Evolutionary conservation across 495 filamentous ascomycete species (phyloP).

Genomic region (Bombardia bombarda): DNA sequence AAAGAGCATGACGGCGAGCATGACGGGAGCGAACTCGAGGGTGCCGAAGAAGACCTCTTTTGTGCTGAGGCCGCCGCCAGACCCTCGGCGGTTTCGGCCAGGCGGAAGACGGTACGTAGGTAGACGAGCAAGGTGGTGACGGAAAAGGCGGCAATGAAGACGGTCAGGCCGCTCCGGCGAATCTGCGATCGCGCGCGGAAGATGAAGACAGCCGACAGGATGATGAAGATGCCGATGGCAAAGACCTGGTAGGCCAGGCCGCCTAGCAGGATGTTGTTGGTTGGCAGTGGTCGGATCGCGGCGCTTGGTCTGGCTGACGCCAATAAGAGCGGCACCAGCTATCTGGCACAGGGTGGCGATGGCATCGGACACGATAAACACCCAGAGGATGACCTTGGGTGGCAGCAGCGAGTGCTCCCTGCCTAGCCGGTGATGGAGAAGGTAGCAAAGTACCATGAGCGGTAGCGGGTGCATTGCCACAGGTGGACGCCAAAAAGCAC

Average conservation of each 20-base stretch:
- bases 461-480: slow-evolving; percentile 17
- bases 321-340: slow-evolving; percentile 41
- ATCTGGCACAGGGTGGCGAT: slow-evolving; percentile 45
- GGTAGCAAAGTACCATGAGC: slow-evolving; percentile 23
- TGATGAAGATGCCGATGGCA: slow-evolving; percentile 40
- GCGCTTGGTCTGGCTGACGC: slow-evolving; percentile 29
- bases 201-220: slow-evolving; percentile 27
- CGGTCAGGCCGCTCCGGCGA: slow-evolving; percentile 1
- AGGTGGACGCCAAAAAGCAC: slow-evolving; percentile 21
- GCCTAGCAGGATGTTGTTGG: slow-evolving; percentile 45
- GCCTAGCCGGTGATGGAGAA: slow-evolving; percentile 21
- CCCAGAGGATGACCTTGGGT: slow-evolving; percentile 33
- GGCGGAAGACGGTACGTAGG: slow-evolving; percentile 43
- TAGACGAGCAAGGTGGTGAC: slow-evolving; percentile 41
- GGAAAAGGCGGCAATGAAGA: slow-evolving; percentile 31
- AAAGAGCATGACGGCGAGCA: slow-evolving; percentile 35
- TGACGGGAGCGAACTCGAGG: slow-evolving; percentile 46
- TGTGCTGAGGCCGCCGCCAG: slow-evolving; percentile 33
- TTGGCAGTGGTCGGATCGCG: slow-evolving; percentile 34
- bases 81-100: slow-evolving; percentile 48
- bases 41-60: slow-evolving; percentile 45
- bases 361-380: slow-evolving; percentile 43
- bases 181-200: slow-evolving; percentile 10
- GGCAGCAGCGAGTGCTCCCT: slow-evolving; percentile 26
- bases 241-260: slow-evolving; percentile 44